phyloP scores from a whole-genome alignment of 306 rosid genomes.

The Vigna trinervia region DNA sequence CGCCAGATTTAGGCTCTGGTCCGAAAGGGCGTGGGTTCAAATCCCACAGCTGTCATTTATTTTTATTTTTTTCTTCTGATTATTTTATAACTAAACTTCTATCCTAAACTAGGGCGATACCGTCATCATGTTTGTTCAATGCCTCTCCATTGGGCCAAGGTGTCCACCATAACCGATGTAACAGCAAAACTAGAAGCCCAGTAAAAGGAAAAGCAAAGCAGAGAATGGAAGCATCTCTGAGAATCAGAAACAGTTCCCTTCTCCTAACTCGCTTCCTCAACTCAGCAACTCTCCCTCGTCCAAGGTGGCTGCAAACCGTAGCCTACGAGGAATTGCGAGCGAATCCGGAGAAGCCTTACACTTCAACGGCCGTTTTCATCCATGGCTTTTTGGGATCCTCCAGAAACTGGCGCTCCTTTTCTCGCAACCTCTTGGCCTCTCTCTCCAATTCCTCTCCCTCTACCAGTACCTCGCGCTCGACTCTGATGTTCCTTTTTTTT shows the following conservation, averaged over 20 bases:
- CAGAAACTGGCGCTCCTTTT: slow-evolving; percentile 88
- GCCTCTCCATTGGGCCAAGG: slow-evolving; percentile 3
- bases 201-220: not conserved
- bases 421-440: slow-evolving; percentile 64
- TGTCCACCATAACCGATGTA: not conserved
- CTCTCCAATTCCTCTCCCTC: slow-evolving; percentile 69
- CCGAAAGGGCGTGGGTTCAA: slow-evolving; percentile 99
- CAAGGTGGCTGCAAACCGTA: slow-evolving; percentile 57
- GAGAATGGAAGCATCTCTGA: slow-evolving; percentile 61
- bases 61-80: not conserved
- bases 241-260: slow-evolving; percentile 45
- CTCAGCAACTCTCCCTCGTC: slow-evolving; percentile 43
- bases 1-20: slow-evolving; percentile 99
- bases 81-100: not conserved
- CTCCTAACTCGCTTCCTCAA: slow-evolving; percentile 57
- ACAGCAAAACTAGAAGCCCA: not conserved
- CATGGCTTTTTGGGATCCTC: slow-evolving; percentile 88
- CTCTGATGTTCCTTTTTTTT: not conserved
- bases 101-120: not conserved
- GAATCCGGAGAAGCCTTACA: slow-evolving; percentile 59
- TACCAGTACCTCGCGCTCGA: slow-evolving; percentile 52
- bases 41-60: slow-evolving; percentile 79
- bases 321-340: slow-evolving; percentile 81
- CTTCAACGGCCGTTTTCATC: slow-evolving; percentile 76
- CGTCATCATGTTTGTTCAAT: not conserved